Conservation (phyloP, 2,329 filamentous ascomycete species). For the Westerdykella ornata region DNA sequence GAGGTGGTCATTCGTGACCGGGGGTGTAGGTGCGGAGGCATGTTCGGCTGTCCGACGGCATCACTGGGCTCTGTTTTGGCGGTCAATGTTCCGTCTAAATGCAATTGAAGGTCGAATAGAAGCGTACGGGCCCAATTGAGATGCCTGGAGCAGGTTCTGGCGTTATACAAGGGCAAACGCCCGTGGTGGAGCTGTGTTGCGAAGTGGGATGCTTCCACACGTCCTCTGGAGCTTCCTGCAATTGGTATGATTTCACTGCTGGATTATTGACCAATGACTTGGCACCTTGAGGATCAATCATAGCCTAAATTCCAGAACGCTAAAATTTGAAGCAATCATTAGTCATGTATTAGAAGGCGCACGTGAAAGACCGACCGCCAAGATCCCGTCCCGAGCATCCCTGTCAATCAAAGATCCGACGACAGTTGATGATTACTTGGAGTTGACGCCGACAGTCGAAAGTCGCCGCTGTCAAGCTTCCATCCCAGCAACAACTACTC, state of each 20-base stretch:
- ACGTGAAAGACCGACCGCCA: no score
- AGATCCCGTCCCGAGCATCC: no score
- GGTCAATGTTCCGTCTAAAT: constrained; percentile 12
- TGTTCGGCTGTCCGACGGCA: constrained; percentile 37
- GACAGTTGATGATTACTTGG: no score
- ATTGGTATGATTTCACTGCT: neutral
- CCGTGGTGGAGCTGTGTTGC: constrained; percentile 14
- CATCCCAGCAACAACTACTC: no score
- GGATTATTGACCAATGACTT: constrained; percentile 3
- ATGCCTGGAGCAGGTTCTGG: constrained; percentile 17
- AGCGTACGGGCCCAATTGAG: constrained; percentile 27
- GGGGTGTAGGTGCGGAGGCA: constrained; percentile 84
- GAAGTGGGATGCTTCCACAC: constrained; percentile 4
- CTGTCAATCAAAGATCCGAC: no score
- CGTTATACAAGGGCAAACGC: constrained; percentile 6
- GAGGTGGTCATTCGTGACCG: constrained; percentile 89
- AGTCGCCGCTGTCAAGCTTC: no score
- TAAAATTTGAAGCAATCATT: no score
- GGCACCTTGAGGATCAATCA: no score
- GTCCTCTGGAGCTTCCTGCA: constrained; percentile 10
- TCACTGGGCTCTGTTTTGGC: constrained; percentile 17
- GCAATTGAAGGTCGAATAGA: neutral
- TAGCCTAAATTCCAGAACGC: no score
- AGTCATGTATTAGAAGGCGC: neutral
- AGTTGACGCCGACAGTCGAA: no score